Percentiles rank a stretch among this genome's conserved stretches.
Evolutionary conservation across 441 rosid genomes (phyloP).

Genomic region (Brassica hybrid): DNA sequence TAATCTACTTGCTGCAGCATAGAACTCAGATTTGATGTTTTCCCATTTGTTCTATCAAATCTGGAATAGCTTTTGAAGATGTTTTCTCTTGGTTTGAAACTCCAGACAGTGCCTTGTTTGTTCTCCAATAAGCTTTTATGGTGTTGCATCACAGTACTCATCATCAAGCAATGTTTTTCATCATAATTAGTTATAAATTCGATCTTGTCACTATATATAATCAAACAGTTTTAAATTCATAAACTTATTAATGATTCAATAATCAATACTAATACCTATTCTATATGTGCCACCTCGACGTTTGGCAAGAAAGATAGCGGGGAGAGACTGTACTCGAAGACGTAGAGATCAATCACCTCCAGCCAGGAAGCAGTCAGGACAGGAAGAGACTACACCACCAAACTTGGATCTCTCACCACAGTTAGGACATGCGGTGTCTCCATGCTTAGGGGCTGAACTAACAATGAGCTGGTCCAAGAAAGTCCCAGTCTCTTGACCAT

Average conservation of each 20-base stretch:
- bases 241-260: no score
- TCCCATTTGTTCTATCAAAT: constrained; percentile 15
- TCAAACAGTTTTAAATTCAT: no score
- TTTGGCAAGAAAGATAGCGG: constrained; percentile 67
- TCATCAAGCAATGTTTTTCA: no score
- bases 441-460: constrained; percentile 54
- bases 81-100: constrained; percentile 21
- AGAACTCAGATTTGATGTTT: constrained; percentile 12
- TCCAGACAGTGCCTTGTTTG: constrained; percentile 16
- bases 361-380: constrained; percentile 77
- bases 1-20: constrained; percentile 41
- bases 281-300: constrained; percentile 86
- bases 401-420: constrained; percentile 62
- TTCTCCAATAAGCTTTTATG: constrained; percentile 31
- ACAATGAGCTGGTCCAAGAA: constrained; percentile 59
- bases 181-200: no score
- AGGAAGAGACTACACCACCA: constrained; percentile 73
- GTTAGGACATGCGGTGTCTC: constrained; percentile 59
- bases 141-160: no score
- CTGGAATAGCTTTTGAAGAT: constrained; percentile 32
- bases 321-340: constrained; percentile 65
- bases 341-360: constrained; percentile 65
- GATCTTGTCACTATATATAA: no score
- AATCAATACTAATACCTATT: constrained; percentile 35
- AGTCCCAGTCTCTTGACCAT: constrained; percentile 88